phyloP scores from a whole-genome alignment of 1,284 basidiomycete genomes.

The Ceratorhiza oryzae-sativae region DNA sequence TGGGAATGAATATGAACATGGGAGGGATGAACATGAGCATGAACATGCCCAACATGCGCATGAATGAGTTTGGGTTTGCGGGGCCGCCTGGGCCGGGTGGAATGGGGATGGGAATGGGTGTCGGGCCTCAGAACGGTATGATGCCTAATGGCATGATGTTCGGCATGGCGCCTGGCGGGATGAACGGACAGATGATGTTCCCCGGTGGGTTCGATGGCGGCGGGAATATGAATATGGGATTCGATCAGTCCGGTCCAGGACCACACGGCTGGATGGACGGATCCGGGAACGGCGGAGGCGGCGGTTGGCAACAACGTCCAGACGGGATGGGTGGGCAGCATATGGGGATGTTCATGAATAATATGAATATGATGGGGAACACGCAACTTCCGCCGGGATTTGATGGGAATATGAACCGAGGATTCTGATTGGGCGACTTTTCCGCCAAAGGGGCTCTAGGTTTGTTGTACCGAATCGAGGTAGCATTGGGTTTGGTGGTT shows the following conservation, averaged over 20 bases:
- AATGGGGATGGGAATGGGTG: slow-evolving; percentile 36
- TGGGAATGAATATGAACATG: slow-evolving; percentile 46
- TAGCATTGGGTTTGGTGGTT: slow-evolving; percentile 1
- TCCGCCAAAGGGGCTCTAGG: not conserved
- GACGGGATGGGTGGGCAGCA: slow-evolving; percentile 32
- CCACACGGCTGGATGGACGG: slow-evolving; percentile 22
- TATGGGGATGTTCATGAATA: slow-evolving; percentile 33
- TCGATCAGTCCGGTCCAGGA: slow-evolving; percentile 22
- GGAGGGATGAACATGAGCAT: slow-evolving; percentile 45
- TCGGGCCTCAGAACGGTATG: slow-evolving; percentile 44
- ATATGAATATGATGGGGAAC: slow-evolving; percentile 39
- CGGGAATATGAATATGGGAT: slow-evolving; percentile 25
- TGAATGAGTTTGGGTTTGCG: slow-evolving; percentile 41
- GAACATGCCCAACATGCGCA: slow-evolving; percentile 43
- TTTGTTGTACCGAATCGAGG: slow-evolving; percentile 34
- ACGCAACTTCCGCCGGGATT: slow-evolving; percentile 29
- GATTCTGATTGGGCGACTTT: slow-evolving; percentile 7
- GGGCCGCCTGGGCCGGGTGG: not conserved
- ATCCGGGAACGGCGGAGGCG: not conserved
- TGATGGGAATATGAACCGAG: slow-evolving; percentile 31
- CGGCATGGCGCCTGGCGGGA: slow-evolving; percentile 41
- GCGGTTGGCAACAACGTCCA: slow-evolving; percentile 11
- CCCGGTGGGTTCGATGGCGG: slow-evolving; percentile 28
- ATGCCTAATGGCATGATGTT: slow-evolving; percentile 44
- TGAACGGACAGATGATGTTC: slow-evolving; percentile 39